phyloP scores from a whole-genome alignment of 352 stramenopile species.

The Phytophthora crassamura region DNA sequence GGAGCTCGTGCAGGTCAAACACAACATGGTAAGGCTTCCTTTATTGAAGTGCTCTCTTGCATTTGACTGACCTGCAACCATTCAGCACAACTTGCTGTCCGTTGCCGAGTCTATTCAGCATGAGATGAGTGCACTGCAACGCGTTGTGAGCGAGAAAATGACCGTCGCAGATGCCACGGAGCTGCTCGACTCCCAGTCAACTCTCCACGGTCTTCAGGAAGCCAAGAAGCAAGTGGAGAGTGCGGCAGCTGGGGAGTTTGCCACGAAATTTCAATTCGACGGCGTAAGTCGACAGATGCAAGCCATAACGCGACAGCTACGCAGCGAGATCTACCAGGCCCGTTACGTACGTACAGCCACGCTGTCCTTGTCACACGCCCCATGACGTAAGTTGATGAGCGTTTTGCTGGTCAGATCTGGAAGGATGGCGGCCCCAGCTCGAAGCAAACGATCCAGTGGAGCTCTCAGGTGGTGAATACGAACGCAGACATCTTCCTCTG shows the following conservation, averaged over 20 bases:
- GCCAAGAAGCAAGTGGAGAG: constrained; percentile 37
- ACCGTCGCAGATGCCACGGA: constrained; percentile 39
- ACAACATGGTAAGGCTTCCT: constrained; percentile 44
- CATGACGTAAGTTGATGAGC: background rate
- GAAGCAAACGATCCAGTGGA: constrained; percentile 72
- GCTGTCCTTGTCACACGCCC: background rate
- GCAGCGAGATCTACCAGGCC: constrained; percentile 76
- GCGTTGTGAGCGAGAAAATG: constrained; percentile 43
- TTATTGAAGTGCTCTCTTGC: background rate
- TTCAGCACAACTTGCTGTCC: constrained; percentile 49
- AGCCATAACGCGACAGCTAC: constrained; percentile 57
- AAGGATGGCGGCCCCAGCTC: constrained; percentile 58
- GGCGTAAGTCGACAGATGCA: constrained; percentile 46
- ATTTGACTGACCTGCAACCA: constrained; percentile 1
- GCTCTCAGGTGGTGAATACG: constrained; percentile 72
- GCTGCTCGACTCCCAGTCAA: constrained; percentile 40
- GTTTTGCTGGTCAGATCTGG: constrained; percentile 65
- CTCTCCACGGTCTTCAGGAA: constrained; percentile 29
- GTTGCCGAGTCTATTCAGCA: constrained; percentile 56
- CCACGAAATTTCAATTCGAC: constrained; percentile 36
- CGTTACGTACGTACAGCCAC: constrained; percentile 60
- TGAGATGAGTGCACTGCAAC: constrained; percentile 37
- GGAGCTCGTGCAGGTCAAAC: constrained; percentile 49
- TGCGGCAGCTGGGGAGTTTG: constrained; percentile 37
- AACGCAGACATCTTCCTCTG: constrained; percentile 74